These are phyloP conservation scores for Teunomyces pallodes DNA, from an alignment of 805 yeast genomes.

Conservation along the genomic window DNA sequence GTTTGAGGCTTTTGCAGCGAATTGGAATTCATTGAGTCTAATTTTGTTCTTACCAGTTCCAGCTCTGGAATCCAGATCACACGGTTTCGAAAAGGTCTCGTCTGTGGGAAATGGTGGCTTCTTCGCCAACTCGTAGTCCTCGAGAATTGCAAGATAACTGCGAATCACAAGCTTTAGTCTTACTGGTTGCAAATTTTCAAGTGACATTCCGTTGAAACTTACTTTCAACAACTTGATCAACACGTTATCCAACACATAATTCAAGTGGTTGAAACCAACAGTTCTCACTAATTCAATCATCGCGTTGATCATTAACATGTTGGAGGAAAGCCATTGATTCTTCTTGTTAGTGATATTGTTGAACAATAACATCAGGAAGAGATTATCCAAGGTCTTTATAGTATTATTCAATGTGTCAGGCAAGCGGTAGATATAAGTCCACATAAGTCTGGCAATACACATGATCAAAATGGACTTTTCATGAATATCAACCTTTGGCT, in stretches of 20 bases:
- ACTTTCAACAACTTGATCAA: slow-evolving; percentile 65
- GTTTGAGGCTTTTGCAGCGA: slow-evolving; percentile 43
- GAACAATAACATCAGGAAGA: slow-evolving; percentile 58
- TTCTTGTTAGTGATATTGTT: slow-evolving; percentile 46
- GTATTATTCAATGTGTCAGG: slow-evolving; percentile 89
- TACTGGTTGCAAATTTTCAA: slow-evolving; percentile 70
- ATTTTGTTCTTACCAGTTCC: neutral
- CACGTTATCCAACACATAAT: slow-evolving; percentile 75
- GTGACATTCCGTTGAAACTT: slow-evolving; percentile 53
- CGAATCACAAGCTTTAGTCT: slow-evolving; percentile 65
- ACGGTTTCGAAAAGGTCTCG: slow-evolving; percentile 22
- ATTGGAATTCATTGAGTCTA: slow-evolving; percentile 30
- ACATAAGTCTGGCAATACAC: slow-evolving; percentile 69
- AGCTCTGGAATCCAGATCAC: neutral
- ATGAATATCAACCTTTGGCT: slow-evolving; percentile 54
- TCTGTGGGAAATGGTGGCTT: slow-evolving; percentile 77
- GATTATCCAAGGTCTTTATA: slow-evolving; percentile 66
- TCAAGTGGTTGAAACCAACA: slow-evolving; percentile 75
- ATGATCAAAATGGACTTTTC: slow-evolving; percentile 57
- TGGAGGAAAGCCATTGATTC: slow-evolving; percentile 74
- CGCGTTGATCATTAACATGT: slow-evolving; percentile 58
- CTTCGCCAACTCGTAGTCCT: slow-evolving; percentile 52
- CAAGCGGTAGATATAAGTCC: slow-evolving; percentile 88
- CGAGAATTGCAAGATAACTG: slow-evolving; percentile 68
- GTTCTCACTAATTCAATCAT: slow-evolving; percentile 73